A percentile compares a stretch with the other conserved stretches of the same genome.
These are phyloP conservation scores for Pseudoneurospora amorphoporcata DNA, from an alignment of 495 filamentous ascomycete genomes.

Conservation along the genomic window DNA sequence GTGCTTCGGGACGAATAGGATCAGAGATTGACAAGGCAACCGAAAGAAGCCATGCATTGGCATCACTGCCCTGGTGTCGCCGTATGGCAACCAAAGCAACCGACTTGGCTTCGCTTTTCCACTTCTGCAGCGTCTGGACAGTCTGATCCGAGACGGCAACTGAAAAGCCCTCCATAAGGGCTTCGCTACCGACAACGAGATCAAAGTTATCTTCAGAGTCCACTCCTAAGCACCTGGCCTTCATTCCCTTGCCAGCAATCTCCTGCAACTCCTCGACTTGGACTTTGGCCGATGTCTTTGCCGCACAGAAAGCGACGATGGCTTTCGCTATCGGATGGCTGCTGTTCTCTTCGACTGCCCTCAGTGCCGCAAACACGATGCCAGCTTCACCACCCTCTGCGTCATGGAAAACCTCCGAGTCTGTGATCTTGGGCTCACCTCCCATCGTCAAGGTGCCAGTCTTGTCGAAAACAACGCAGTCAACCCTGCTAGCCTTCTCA, in stretches of 20 bases:
- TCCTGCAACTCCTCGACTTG: constrained; percentile 52
- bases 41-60: constrained; percentile 28
- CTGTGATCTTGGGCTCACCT: constrained; percentile 68
- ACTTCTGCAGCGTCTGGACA: constrained; percentile 42
- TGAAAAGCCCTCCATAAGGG: constrained; percentile 46
- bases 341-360: constrained; percentile 68
- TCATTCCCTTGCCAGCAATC: constrained; percentile 72
- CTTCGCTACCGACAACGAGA: constrained; percentile 77
- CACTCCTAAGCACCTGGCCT: constrained; percentile 50
- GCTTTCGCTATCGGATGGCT: constrained; percentile 82
- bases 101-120: constrained; percentile 65
- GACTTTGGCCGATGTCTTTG: constrained; percentile 16
- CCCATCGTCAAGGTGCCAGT: constrained; percentile 87
- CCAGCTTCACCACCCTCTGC: constrained; percentile 6
- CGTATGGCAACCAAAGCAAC: constrained; percentile 55
- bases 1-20: constrained; percentile 68
- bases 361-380: constrained; percentile 41
- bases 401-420: constrained; percentile 43
- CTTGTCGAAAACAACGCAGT: constrained; percentile 91
- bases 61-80: neutral
- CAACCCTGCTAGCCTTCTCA: constrained; percentile 78
- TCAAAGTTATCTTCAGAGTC: constrained; percentile 36
- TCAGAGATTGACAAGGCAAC: constrained; percentile 54
- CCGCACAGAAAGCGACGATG: constrained; percentile 54
- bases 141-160: constrained; percentile 25